Conservation (phyloP, 2,329 filamentous ascomycete species). For the Botrytis tulipae region DNA sequence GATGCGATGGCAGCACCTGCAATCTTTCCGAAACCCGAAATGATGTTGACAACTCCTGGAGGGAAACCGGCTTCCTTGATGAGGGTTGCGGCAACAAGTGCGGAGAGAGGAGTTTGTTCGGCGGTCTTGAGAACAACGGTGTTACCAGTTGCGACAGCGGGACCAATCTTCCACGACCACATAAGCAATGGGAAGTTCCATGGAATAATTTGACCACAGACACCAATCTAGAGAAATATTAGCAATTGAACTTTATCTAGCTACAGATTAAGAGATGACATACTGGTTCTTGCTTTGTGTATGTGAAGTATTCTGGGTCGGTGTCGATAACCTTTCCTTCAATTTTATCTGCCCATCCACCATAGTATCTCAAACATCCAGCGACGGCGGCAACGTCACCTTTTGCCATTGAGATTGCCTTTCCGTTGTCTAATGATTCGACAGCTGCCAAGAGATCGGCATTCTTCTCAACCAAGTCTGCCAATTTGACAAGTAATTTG, state of each 20-base stretch:
- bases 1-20: conserved; percentile 63
- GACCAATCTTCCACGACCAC: conserved; percentile 66
- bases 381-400: conserved; percentile 69
- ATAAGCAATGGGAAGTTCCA: conserved; percentile 71
- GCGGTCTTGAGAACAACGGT: conserved; percentile 59
- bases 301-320: conserved; percentile 62
- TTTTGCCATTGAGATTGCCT: conserved; percentile 73
- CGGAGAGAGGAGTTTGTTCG: conserved; percentile 60
- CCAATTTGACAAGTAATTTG: conserved; percentile 69
- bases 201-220: conserved; percentile 71
- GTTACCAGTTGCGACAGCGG: conserved; percentile 59
- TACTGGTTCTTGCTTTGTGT: conserved; percentile 63
- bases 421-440: conserved; percentile 86
- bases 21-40: conserved; percentile 64
- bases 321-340: conserved; percentile 68
- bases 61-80: conserved; percentile 65
- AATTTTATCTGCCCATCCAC: conserved; percentile 71
- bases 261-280: conserved; percentile 39
- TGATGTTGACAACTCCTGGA: conserved; percentile 62
- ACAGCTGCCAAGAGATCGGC: conserved; percentile 72
- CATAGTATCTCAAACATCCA: conserved; percentile 78
- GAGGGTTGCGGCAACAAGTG: conserved; percentile 52
- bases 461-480: conserved; percentile 78
- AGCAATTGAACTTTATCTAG: neutral
- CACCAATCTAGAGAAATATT: conserved; percentile 48